Evolutionary conservation across 345 rosid species (phyloP), one percentile per base, ranked within the genome.

Genomic region (Aquilaria sinensis): DNA sequence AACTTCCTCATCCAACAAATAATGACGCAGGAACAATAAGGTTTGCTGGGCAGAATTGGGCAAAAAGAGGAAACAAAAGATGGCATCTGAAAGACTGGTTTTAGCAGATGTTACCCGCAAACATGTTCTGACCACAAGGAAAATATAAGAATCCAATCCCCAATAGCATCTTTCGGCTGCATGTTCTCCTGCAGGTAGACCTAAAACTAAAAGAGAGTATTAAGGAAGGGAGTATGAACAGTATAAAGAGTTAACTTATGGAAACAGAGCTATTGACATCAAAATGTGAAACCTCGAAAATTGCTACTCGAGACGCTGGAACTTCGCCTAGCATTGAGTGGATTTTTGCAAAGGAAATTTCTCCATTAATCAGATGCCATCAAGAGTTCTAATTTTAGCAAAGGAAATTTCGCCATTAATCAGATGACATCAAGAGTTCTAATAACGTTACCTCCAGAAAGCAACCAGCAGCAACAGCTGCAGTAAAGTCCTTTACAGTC

Each of bases 401-500:
- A 30, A 57, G n/a, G 16, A 12, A 48, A 59, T 16, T 47, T 15
- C 31, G 1, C 8, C 16, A 29, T 23, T 23, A 23, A 23, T 23
- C 23, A 23, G 23, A 50, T 10, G 14, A 50, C 12, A 3, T 12
- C 11, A 3, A 12, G 53, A 23, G 31, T 53, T 23, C 31, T 53
- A 53, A 9, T 53, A 63, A 23, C 8, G 14, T 56, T 37, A 84
- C 89, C 85, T 84, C 90, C 51, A 82, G 83, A 71, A 84, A 80
- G 70, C 81, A 84, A 58, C 87, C 87, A 62, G 78, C 80, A 59
- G 76, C 87, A 63, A 81, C 85, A 11, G 87, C 84, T 31, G 79
- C 81, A 34, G 81, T 81, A 50, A 80, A 78, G 68, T 81, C 85
- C 67, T 74, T 84, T 1, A 74, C 54, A 0, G 83, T 82, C 80